Evolutionary conservation across 169 alveolate species (phyloP).

Genomic region (Cardiosporidium cionae): DNA sequence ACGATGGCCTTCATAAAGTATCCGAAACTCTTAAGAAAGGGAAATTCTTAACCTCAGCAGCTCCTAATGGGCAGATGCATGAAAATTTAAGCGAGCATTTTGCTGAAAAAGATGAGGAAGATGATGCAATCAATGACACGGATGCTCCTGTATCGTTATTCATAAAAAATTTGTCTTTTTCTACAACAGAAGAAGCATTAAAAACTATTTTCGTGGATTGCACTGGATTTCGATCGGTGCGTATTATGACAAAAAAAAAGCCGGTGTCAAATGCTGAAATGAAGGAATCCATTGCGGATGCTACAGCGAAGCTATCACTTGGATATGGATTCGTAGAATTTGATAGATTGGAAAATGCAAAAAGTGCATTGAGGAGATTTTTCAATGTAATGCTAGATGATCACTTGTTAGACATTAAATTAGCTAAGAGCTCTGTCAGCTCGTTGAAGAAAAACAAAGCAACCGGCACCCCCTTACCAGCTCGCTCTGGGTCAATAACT

Average conservation of each 20-base stretch:
- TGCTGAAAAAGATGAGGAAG: slow-evolving; percentile 19
- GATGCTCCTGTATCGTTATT: slow-evolving; percentile 54
- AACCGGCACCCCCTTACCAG: neutral
- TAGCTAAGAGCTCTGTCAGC: slow-evolving; percentile 24
- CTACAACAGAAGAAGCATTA: slow-evolving; percentile 62
- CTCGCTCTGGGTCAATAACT: neutral
- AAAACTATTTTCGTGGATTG: neutral
- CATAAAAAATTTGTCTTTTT: slow-evolving; percentile 76
- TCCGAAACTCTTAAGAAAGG: neutral
- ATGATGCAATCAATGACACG: slow-evolving; percentile 12
- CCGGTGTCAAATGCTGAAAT: neutral
- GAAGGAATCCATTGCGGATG: slow-evolving; percentile 10
- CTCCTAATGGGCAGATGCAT: neutral
- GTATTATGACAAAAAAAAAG: slow-evolving; percentile 12
- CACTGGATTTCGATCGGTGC: slow-evolving; percentile 3
- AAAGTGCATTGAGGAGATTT: slow-evolving; percentile 44
- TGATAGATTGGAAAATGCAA: slow-evolving; percentile 31
- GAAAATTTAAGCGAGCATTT: neutral
- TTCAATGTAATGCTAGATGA: slow-evolving; percentile 51
- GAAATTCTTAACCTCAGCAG: neutral
- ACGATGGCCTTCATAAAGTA: neutral
- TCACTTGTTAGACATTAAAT: slow-evolving; percentile 45
- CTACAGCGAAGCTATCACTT: slow-evolving; percentile 43
- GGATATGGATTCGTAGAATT: slow-evolving; percentile 88
- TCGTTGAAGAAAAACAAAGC: neutral